These are phyloP conservation scores for Akanthomyces muscarius DNA, from an alignment of 2,329 filamentous ascomycete species.

Conservation along the genomic window DNA sequence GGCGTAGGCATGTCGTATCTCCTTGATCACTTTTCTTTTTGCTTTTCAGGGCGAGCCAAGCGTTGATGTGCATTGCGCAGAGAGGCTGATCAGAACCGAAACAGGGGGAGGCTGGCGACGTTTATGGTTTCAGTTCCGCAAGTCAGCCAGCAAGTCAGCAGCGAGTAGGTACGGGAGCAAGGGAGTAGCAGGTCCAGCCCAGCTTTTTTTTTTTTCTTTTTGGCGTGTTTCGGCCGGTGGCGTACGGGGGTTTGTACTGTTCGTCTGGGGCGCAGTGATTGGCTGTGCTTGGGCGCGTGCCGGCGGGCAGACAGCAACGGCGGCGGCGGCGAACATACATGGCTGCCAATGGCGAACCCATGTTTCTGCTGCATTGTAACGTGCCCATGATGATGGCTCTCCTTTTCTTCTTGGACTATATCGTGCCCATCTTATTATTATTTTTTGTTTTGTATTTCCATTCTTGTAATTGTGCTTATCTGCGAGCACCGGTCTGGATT, in stretches of 20 bases:
- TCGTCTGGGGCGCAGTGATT: neutral
- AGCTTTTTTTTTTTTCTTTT: too few relatives aligned
- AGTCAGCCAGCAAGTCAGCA: too few relatives aligned
- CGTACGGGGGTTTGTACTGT: neutral
- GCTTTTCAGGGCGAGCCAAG: too few relatives aligned
- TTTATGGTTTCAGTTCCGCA: too few relatives aligned
- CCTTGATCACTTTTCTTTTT: too few relatives aligned
- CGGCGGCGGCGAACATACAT: neutral
- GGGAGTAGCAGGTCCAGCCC: too few relatives aligned
- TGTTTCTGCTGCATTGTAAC: neutral
- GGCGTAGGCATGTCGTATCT: too few relatives aligned
- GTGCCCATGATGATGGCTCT: neutral
- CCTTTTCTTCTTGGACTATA: neutral
- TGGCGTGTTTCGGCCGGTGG: neutral
- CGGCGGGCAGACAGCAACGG: neutral
- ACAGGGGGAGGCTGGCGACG: too few relatives aligned
- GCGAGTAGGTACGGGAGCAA: too few relatives aligned
- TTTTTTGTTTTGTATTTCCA: neutral
- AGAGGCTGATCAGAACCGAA: too few relatives aligned
- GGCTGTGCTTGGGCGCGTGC: neutral
- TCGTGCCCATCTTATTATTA: neutral
- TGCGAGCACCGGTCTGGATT: neutral
- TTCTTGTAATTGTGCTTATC: too few relatives aligned
- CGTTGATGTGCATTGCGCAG: too few relatives aligned
- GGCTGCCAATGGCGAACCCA: neutral